Base-by-base conservation (phyloP, 805 yeast species). In the Lipomyces sp. region DNA sequence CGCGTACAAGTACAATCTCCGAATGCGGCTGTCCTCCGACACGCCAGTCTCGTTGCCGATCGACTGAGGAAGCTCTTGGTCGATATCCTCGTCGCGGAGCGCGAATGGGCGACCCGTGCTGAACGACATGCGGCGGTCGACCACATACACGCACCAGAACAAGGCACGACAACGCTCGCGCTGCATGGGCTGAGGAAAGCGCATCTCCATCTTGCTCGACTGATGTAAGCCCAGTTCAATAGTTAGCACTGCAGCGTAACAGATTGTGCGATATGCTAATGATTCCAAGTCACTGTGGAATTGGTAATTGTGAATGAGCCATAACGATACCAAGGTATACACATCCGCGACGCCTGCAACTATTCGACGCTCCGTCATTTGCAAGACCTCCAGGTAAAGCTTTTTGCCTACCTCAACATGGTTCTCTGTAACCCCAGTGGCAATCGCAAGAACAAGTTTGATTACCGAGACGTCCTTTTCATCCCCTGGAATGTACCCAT, bases 101-200 rank as follows among this genome's bases (percentile, higher is more conserved):
- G 51, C 43, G 29, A 45, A 49, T 7, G 65, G 63, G 7, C 60
- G 46, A 11, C 59, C 60, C 13, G 61, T 49, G 24, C 58, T 59
- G 21, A 57, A 43, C 5, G 64, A 46, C 32, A 61, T 18, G 4
- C 63, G 47, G 8, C 64, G 53, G 29, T 62, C 65, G 43, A 59
- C 45, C n/a, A 57, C 56, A 42, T 60, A 62, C 11, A 61, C 28
- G 22, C 57, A 58, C 65, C 65, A 62, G 45, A 61, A 61, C 21
- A 62, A 36, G n/a, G 43, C 37, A 8, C 61, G 45, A 16, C 47
- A 43, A 24, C 57, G 36, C 36, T 62, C 62, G 21, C 53, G 39
- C 19, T 54, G 58, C 21, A 35, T 45, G 3, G 39, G 51, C 34
- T 42, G 50, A 1, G 56, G 47, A 31, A 47, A 50, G 26, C 31